Conservation (phyloP, 2,329 filamentous ascomycete species). For the Fusarium dimerum region DNA sequence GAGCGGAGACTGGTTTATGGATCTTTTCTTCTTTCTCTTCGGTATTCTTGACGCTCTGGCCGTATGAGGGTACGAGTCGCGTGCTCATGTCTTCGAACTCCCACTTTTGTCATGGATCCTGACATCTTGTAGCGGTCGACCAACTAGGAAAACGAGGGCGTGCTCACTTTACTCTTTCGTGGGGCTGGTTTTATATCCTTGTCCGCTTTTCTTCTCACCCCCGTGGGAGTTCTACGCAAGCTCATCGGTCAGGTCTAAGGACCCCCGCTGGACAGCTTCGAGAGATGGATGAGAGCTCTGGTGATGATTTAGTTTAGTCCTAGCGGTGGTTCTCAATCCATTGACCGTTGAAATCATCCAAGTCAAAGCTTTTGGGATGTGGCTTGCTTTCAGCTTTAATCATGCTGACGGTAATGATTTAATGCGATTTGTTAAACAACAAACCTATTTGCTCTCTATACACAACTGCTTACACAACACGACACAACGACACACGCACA, state of each 20-base stretch:
- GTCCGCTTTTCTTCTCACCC: not conserved
- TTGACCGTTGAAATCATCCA: too few relatives aligned
- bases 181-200: not conserved
- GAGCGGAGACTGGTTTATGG: not conserved
- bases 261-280: not conserved
- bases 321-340: not conserved
- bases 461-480: too few relatives aligned
- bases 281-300: not conserved
- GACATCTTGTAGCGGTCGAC: too few relatives aligned
- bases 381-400: not conserved
- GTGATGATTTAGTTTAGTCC: not conserved
- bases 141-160: not conserved
- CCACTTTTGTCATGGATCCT: conserved; percentile 1
- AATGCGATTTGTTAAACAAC: too few relatives aligned
- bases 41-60: not conserved
- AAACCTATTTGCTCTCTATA: too few relatives aligned
- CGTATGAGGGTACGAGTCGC: conserved; percentile 21
- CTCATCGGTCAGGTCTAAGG: not conserved
- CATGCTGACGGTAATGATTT: too few relatives aligned
- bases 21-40: not conserved
- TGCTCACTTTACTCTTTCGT: not conserved
- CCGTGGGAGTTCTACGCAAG: not conserved
- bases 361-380: not conserved
- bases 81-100: conserved; percentile 10
- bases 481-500: too few relatives aligned